Percentiles rank a stretch among this genome's conserved stretches.
phyloP scores from a whole-genome alignment of 495 filamentous ascomycete genomes.

The Neurospora sp. region DNA sequence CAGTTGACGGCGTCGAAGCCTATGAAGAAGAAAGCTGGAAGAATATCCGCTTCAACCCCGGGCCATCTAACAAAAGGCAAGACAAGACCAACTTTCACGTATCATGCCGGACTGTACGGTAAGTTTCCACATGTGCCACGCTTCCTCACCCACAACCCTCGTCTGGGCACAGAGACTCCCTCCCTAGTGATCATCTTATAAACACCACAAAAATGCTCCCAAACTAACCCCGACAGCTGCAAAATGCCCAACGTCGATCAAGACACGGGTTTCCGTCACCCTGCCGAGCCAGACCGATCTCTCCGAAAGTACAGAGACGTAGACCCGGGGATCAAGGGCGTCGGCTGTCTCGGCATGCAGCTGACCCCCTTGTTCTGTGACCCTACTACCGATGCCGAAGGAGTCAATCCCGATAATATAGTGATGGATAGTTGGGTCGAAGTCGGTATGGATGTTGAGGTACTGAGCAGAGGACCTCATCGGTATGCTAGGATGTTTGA shows the following conservation, averaged over 20 bases:
- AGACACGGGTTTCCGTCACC: slow-evolving; percentile 58
- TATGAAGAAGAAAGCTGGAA: slow-evolving; percentile 74
- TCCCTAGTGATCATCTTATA: slow-evolving; percentile 2
- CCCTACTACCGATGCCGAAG: slow-evolving; percentile 10
- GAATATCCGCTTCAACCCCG: slow-evolving; percentile 49
- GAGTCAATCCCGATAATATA: neutral
- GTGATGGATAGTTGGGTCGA: slow-evolving; percentile 30
- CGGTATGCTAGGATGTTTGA: slow-evolving; percentile 28
- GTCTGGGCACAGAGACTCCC: neutral
- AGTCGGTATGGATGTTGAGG: slow-evolving; percentile 34
- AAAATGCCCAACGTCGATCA: slow-evolving; percentile 78
- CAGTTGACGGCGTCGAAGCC: slow-evolving; percentile 29
- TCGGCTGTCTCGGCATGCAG: slow-evolving; percentile 78
- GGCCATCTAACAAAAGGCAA: slow-evolving; percentile 17
- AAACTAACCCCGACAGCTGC: slow-evolving; percentile 43
- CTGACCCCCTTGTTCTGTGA: slow-evolving; percentile 51
- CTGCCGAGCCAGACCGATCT: slow-evolving; percentile 61
- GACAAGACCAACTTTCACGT: slow-evolving; percentile 37
- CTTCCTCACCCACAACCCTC: neutral
- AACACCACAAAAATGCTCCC: slow-evolving; percentile 7
- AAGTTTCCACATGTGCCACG: slow-evolving; percentile 7
- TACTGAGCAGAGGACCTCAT: slow-evolving; percentile 29
- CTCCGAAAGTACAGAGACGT: slow-evolving; percentile 60
- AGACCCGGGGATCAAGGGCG: slow-evolving; percentile 58
- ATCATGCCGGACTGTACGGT: slow-evolving; percentile 58